Evolutionary conservation across 1,284 basidiomycete species (phyloP), one percentile per base, ranked within the genome.

Genomic region (Sporisorium reilianum): DNA sequence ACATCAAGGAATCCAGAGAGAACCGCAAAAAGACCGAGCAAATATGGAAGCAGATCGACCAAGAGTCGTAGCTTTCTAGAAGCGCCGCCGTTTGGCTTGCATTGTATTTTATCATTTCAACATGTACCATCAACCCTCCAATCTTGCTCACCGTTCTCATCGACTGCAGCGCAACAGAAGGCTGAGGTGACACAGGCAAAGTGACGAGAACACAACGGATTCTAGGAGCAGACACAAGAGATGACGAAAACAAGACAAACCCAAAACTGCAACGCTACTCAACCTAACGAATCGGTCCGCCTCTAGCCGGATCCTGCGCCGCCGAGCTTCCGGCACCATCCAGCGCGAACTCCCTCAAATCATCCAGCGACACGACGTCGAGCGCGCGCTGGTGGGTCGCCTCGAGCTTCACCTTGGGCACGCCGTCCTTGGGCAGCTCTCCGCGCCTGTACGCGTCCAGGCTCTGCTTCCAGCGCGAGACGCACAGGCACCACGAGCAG

Each of bases 401-500:
- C 14, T 72, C 63, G 18, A 79, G 57, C 59, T 70, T 77, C 32
- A 79, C 64, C 44, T 64, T 77, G 11, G 77, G 77, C 5, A 79
- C 77, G 25, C 56, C 70, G 6, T 77, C 75, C 34, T 57, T 64
- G n/a, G 67, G 59, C 26, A 97, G 94, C 84, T 97, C 93, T 8
- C 95, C 95, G 9, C 88, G 87, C 18, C 86, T 87, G 84, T 95
- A 93, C 1, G 93, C 92, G 6, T 87, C 89, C 26, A 98, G 85
- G 1, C 94, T 93, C 26, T 91, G 91, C 69, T 93, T 80, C 78
- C 78, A 80, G 12, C 78, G 57, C 11, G 63, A 62, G 0, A 78
- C 78, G 60, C 78, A 80, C 8, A 80, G 69, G 34, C 78, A 80
- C 78, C 78, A 80, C 2, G 64, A 70, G 48, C 77, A 79, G 23